Evolutionary conservation across 176 grass and related monocot genomes (phyloP).

Genomic region (Olyra latifolia): DNA sequence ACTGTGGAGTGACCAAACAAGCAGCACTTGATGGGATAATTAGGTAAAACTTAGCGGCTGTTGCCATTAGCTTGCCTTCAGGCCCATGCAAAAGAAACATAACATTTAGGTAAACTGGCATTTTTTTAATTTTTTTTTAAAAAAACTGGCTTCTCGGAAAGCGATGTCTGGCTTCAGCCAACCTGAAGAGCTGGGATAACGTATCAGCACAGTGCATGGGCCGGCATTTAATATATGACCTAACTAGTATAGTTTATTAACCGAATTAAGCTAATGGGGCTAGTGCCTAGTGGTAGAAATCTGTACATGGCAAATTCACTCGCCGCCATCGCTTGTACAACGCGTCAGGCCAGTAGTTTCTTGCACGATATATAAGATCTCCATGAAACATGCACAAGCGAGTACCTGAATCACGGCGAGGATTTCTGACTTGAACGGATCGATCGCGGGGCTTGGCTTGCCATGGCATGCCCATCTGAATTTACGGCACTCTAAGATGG

Average conservation of each 20-base stretch:
- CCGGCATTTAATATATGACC: neutral
- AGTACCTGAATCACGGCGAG: slow-evolving; percentile 11
- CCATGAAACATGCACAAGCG: slow-evolving; percentile 20
- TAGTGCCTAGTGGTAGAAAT: neutral
- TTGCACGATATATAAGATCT: neutral
- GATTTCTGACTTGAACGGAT: neutral
- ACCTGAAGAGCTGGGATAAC: neutral
- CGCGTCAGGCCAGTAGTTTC: neutral
- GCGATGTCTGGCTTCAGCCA: neutral
- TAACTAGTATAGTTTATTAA: neutral
- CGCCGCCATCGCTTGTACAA: slow-evolving; percentile 13
- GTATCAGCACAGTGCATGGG: slow-evolving; percentile 17
- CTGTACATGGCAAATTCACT: neutral
- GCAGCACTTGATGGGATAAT: slow-evolving; percentile 15
- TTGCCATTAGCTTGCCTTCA: neutral
- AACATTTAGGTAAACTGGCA: neutral
- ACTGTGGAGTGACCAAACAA: slow-evolving; percentile 6
- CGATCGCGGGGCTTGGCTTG: neutral
- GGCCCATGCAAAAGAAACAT: neutral
- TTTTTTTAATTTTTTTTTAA: no score
- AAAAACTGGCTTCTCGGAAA: slow-evolving; percentile 3
- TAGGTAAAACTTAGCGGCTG: slow-evolving; percentile 16
- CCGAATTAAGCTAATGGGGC: neutral
- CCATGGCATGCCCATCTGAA: neutral
- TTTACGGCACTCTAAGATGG: neutral